Evolutionary conservation across 1,139 yeast species (phyloP), one percentile per base, ranked within the genome.

Genomic region (Kodamaea derodonti): DNA sequence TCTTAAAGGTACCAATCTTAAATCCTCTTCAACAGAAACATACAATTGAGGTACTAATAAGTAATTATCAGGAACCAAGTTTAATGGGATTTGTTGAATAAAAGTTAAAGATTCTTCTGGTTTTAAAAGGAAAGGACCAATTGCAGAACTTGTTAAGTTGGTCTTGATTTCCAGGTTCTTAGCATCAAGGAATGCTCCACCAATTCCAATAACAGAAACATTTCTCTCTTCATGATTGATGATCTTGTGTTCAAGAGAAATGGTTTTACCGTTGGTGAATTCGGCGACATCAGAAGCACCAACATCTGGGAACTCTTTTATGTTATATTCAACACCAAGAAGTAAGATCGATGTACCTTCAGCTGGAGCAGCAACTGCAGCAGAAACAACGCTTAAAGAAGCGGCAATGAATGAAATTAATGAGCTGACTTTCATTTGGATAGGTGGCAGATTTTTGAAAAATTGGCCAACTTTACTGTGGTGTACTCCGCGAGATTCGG

Each of bases 141-240:
- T 62, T 38, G 75, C 66, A 36, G 78, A 74, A 30, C 78, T 73
- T 23, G 94, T 78, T 53, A 86, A 66, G 54, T 84, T 83, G 46
- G 80, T 77, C 37, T 62, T 57, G 40, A 67, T 49, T 38, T 69
- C 68, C 45, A 78, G 74, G 38, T 72, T 69, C 41, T 62, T 63
- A 20, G 83, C 75, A 44, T 80, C 75, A 39, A 71, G 66, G 58
- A 86, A 71, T 33, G 75, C 58, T 34, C 95, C 95, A 40, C 90
- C 87, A 35, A 82, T 77, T 33, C 90, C 95, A 32, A 82, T 77
- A 37, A 87, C 62, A 16, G 76, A 65, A 28, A 67, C 42, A 14
- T 42, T 47, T n/a, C 26, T 32, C 14, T 41, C 72, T 51, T 84
- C 95, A 24, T 69, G 61, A 54, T 85, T 85, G 36, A 58, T 51